Evolutionary conservation across 768 basidiomycete species (phyloP).

Genomic region (Boletus reticulatus): DNA sequence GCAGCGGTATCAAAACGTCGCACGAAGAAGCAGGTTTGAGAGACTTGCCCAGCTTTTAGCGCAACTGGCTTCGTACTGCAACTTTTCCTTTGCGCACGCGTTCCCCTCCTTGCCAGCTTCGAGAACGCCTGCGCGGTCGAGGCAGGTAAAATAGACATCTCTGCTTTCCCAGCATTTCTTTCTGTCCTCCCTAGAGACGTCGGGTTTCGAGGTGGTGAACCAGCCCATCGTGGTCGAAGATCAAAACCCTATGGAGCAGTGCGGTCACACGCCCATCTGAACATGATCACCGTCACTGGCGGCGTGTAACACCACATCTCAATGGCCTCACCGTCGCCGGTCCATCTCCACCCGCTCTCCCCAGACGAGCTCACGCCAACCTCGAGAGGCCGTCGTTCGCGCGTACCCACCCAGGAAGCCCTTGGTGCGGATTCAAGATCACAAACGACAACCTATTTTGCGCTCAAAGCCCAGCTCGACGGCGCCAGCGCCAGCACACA

Average conservation of each 20-base stretch:
- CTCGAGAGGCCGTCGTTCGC: slow-evolving; percentile 47
- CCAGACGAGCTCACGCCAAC: slow-evolving; percentile 45
- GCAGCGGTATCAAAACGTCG: too few species aligned
- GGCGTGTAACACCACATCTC: background rate
- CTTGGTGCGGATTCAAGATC: slow-evolving; percentile 26
- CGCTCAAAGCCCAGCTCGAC: slow-evolving; percentile 61
- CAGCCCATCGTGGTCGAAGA: slow-evolving; percentile 23
- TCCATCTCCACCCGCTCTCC: slow-evolving; percentile 71
- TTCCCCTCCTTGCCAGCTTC: slow-evolving; percentile 71
- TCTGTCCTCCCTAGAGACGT: slow-evolving; percentile 61
- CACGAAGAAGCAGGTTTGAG: too few species aligned
- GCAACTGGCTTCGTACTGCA: slow-evolving; percentile 67
- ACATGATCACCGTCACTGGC: slow-evolving; percentile 5
- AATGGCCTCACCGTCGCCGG: slow-evolving; percentile 40
- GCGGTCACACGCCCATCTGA: slow-evolving; percentile 11
- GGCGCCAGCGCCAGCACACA: background rate
- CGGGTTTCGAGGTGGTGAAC: slow-evolving; percentile 38
- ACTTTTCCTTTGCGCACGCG: slow-evolving; percentile 57
- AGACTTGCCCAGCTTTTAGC: slow-evolving; percentile 85
- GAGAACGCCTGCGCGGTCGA: slow-evolving; percentile 66
- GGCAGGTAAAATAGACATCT: slow-evolving; percentile 82
- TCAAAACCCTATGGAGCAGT: slow-evolving; percentile 5
- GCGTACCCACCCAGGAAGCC: slow-evolving; percentile 35
- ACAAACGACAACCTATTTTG: slow-evolving; percentile 51
- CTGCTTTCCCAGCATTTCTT: slow-evolving; percentile 82